These are phyloP conservation scores for Hylodesmum podocarpum DNA, from an alignment of 306 rosid species.

Conservation along the genomic window DNA sequence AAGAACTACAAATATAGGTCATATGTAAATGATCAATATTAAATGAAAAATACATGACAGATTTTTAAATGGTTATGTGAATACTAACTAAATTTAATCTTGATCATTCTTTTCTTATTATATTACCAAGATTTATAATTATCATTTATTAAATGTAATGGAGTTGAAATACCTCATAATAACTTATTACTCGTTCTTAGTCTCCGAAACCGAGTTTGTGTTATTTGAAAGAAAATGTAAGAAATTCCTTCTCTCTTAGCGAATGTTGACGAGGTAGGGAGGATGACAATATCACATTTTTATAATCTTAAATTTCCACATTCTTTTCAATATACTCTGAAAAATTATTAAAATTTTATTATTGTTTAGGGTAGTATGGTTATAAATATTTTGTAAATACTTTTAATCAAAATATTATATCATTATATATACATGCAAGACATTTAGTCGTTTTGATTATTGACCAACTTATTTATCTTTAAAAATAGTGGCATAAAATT, in stretches of 20 bases:
- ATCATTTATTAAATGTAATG: no score
- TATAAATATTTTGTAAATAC: background rate
- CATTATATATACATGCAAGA: background rate
- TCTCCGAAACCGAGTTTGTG: background rate
- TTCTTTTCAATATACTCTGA: background rate
- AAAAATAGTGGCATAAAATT: background rate
- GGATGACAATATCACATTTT: background rate
- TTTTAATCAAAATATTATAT: background rate
- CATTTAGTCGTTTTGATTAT: background rate
- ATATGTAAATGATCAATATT: no score
- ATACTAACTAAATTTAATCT: no score
- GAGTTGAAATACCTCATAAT: background rate
- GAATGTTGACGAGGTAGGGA: background rate
- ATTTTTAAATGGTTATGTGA: no score
- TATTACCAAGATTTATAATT: no score
- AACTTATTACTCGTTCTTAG: background rate
- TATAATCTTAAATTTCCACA: background rate
- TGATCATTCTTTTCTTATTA: no score
- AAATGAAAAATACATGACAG: no score
- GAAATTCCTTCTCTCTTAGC: background rate
- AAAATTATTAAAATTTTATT: background rate
- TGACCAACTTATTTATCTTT: background rate
- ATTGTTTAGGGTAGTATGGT: background rate
- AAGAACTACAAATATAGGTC: no score
- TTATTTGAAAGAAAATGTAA: background rate